Evolutionary conservation across 2,329 filamentous ascomycete genomes (phyloP).

Genomic region (Penicillium psychrosexuale): DNA sequence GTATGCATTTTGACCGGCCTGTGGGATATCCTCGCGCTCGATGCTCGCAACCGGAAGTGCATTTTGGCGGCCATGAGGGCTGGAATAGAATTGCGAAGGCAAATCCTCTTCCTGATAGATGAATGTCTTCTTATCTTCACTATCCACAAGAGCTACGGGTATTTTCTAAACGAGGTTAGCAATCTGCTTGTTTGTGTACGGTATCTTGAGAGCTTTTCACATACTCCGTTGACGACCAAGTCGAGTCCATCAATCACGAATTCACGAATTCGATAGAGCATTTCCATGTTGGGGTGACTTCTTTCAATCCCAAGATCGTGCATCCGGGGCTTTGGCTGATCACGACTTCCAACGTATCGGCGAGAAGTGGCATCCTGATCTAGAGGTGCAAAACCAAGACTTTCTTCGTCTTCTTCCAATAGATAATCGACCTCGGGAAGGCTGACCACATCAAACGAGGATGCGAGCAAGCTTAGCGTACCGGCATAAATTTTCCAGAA

Average conservation of each 20-base stretch:
- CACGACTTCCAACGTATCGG: conserved; percentile 50
- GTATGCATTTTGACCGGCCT: conserved; percentile 25
- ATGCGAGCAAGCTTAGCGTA: conserved; percentile 57
- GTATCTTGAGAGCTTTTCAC: conserved; percentile 19
- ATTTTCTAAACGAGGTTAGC: conserved; percentile 38
- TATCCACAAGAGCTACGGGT: conserved; percentile 48
- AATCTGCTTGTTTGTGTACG: conserved; percentile 7
- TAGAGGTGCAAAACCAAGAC: conserved; percentile 63
- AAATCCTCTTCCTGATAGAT: conserved; percentile 54
- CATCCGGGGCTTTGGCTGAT: conserved; percentile 51
- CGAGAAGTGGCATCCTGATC: conserved; percentile 49
- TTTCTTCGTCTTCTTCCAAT: conserved; percentile 66
- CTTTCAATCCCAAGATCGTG: conserved; percentile 51
- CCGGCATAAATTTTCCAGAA: conserved; percentile 66
- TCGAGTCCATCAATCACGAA: conserved; percentile 61
- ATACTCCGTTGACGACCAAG: conserved; percentile 49
- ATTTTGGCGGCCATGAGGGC: conserved; percentile 42
- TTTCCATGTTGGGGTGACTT: conserved; percentile 60
- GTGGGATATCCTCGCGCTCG: conserved; percentile 40
- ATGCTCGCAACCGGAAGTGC: conserved; percentile 41
- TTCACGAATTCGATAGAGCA: conserved; percentile 63
- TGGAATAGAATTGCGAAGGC: conserved; percentile 50
- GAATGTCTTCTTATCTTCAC: conserved; percentile 47
- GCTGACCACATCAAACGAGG: conserved; percentile 56
- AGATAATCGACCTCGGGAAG: conserved; percentile 60